Evolutionary conservation across 2,329 filamentous ascomycete species (phyloP).

Genomic region (Xylaria sp.): DNA sequence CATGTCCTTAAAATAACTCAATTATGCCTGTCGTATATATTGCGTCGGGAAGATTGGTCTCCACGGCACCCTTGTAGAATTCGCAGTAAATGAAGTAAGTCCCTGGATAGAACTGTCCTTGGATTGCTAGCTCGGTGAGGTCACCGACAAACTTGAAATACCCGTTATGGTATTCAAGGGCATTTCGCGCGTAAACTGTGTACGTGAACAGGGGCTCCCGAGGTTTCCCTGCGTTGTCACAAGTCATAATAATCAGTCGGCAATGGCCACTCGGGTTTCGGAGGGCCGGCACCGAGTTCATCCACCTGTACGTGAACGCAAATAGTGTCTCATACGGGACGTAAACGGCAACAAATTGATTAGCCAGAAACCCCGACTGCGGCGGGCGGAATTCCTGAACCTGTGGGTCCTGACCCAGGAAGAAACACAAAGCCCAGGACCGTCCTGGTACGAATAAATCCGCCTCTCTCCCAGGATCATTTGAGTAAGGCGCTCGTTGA

Average conservation of each 20-base stretch:
- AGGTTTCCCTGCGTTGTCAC: not conserved
- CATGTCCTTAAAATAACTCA: not conserved
- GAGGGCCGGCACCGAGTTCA: not conserved
- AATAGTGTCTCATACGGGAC: not conserved
- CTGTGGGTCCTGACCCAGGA: not conserved
- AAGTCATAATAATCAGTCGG: not conserved
- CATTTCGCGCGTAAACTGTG: not conserved
- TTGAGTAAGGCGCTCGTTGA: not conserved
- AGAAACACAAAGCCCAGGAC: conserved; percentile 17
- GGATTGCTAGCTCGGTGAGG: not conserved
- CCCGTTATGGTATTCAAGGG: not conserved
- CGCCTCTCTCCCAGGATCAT: not conserved
- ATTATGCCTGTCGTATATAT: not conserved
- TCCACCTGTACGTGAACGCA: not conserved
- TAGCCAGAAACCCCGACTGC: not conserved
- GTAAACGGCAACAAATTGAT: conserved; percentile 2
- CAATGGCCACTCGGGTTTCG: not conserved
- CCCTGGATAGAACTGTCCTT: not conserved
- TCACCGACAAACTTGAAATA: conserved; percentile 10
- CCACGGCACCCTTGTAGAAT: conserved; percentile 6
- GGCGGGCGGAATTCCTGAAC: conserved; percentile 8
- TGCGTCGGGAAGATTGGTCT: not conserved
- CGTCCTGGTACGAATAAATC: not conserved
- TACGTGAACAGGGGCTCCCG: not conserved
- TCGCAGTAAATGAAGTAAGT: conserved; percentile 5